Conservation (phyloP, 192 early-diverging fungal genomes). For the Ambispora gerdemannii region DNA sequence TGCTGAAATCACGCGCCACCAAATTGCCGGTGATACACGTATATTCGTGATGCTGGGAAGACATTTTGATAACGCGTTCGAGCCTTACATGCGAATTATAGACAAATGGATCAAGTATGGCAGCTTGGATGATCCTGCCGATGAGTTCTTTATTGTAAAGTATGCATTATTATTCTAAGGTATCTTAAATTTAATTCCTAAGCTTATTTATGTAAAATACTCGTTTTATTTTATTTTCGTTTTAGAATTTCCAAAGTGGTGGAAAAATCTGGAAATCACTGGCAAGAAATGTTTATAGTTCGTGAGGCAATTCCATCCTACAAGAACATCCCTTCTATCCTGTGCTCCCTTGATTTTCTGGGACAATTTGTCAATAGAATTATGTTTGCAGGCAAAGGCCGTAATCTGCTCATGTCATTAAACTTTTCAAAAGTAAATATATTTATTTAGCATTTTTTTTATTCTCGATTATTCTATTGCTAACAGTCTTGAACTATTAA, state of each 20-base stretch:
- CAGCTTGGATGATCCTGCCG: constrained; percentile 31
- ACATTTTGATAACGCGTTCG: constrained; percentile 27
- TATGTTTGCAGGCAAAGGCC: constrained; percentile 34
- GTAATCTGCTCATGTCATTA: constrained; percentile 28
- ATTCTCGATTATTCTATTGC: neutral
- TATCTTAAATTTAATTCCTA: constrained; percentile 8
- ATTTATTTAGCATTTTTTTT: neutral
- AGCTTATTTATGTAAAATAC: too few species aligned
- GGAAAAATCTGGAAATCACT: constrained; percentile 26
- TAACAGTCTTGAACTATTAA: too few species aligned
- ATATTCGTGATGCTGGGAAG: constrained; percentile 14
- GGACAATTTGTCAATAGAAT: constrained; percentile 21
- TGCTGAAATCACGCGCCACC: constrained; percentile 6
- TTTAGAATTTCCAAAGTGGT: neutral
- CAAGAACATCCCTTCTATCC: neutral
- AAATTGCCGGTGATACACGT: constrained; percentile 11
- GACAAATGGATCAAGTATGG: constrained; percentile 43
- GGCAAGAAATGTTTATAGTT: constrained; percentile 34
- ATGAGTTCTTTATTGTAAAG: constrained; percentile 39
- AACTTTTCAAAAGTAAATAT: constrained; percentile 17
- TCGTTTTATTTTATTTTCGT: neutral
- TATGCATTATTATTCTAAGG: neutral
- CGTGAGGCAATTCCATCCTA: neutral
- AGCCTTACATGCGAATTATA: constrained; percentile 38
- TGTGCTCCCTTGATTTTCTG: constrained; percentile 22